phyloP scores from a whole-genome alignment of 176 grass and related monocot genomes.

The Zoysia pacifica region DNA sequence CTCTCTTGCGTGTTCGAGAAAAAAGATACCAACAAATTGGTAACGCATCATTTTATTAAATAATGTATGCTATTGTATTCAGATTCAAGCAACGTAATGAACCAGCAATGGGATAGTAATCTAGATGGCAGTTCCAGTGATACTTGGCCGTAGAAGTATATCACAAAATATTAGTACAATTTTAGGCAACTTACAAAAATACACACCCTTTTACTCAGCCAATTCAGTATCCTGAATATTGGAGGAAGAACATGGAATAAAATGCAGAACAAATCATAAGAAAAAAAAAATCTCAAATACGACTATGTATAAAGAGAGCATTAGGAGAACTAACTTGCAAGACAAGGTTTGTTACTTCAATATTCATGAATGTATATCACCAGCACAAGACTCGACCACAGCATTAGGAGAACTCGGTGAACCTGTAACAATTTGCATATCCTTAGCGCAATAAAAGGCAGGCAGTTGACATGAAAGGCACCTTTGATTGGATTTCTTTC shows the following conservation, averaged over 20 bases:
- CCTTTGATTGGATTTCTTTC: constrained; percentile 93
- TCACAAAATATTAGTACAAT: constrained; percentile 34
- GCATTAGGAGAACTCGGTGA: neutral
- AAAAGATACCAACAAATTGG: no score
- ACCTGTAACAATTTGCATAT: neutral
- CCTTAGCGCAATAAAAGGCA: constrained; percentile 1
- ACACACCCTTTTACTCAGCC: constrained; percentile 37
- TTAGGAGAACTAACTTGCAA: neutral
- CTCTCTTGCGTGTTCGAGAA: no score
- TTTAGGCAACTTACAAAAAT: constrained; percentile 48
- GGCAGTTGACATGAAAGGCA: constrained; percentile 10
- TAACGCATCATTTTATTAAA: no score
- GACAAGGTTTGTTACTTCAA: neutral
- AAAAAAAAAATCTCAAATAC: neutral
- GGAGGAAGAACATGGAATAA: neutral
- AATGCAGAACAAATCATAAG: neutral
- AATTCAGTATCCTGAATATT: constrained; percentile 32
- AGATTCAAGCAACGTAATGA: no score
- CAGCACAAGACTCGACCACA: neutral
- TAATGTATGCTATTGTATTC: no score
- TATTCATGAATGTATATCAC: constrained; percentile 11
- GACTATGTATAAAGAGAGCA: neutral
- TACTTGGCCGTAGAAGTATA: constrained; percentile 38
- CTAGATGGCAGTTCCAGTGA: constrained; percentile 45
- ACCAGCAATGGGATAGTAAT: neutral